Evolutionary conservation across 2,329 filamentous ascomycete species (phyloP), one percentile per base, ranked within the genome.

Genomic region (Penicillium vulpinum): DNA sequence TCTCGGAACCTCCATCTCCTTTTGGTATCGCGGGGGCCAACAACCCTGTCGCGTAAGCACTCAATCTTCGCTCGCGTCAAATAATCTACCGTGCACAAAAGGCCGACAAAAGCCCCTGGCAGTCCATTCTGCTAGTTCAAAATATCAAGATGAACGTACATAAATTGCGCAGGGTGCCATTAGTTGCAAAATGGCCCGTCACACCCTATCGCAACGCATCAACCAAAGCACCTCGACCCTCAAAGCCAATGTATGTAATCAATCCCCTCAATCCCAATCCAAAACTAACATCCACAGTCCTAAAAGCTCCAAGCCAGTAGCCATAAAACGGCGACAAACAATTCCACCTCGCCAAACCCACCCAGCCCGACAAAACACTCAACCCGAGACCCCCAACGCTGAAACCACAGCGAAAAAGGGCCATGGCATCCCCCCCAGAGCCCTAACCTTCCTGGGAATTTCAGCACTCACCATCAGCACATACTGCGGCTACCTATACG

Each of bases 401-500:
- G 15, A 22, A 43, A 36, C 51, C 45, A 46, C 28, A 31, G 38
- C 28, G 6, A 54, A 57, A 57, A 35, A 21, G 51, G 43, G 31
- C 53, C 55, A 57, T 55, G 56, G 59, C 36, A 66, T 73, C 51
- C 69, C 72, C 7, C 71, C 73, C 4, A 63, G 66, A 40, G 66
- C 69, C 18, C 67, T 78, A 59, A 76, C 74, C 43, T 64, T 73
- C 16, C 58, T 75, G 15, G 76, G 73, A 4, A 60, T 78, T 39
- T 67, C 73, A 48, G 68, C 75, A 48, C 73, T 79, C 38, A 64
- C 65, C 1, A 68, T 80, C 16, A 76, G 77, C 56, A 71, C 71
- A 13, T 81, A 81, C 67, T 71, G 72, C 54, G 70, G 73, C 49
- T 79, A 75, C 51, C 68, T 78, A 11, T 80, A 78, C 64, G 67